A percentile compares a stretch with the other conserved stretches of the same genome.
Evolutionary conservation across 768 basidiomycete genomes (phyloP).

Genomic region (Phallus indusiatus): DNA sequence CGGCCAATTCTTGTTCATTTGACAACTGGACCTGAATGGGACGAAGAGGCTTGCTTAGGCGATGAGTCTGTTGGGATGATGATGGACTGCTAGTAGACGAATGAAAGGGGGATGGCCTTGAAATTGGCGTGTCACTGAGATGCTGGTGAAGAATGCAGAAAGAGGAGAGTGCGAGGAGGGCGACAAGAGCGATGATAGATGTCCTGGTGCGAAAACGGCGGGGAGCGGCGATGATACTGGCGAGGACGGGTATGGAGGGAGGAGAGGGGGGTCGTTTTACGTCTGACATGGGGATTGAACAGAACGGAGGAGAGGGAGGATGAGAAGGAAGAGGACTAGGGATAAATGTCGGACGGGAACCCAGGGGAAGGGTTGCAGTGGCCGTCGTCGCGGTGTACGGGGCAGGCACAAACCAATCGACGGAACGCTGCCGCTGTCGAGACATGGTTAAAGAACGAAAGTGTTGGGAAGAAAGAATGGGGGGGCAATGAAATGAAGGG

Average conservation of each 20-base stretch:
- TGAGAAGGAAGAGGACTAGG: not conserved
- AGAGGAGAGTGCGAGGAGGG: not conserved
- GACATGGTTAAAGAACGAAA: not conserved
- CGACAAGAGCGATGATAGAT: slow-evolving; percentile 2
- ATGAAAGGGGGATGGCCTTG: slow-evolving; percentile 4
- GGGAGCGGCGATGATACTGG: not conserved
- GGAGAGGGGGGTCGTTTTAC: not conserved
- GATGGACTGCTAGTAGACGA: slow-evolving; percentile 86
- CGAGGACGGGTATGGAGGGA: not conserved
- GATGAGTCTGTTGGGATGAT: not conserved
- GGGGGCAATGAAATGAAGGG: not conserved
- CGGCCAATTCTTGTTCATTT: slow-evolving; percentile 57
- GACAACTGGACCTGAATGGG: slow-evolving; percentile 37
- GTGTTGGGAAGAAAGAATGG: not conserved
- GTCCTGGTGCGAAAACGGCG: slow-evolving; percentile 2
- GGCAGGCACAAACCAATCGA: not conserved
- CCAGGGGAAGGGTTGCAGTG: not conserved
- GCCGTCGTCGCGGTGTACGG: not conserved
- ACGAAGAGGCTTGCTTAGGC: not conserved
- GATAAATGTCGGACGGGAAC: not conserved
- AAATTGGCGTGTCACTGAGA: slow-evolving; percentile 1
- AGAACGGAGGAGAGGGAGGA: not conserved
- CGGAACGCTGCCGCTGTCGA: not conserved
- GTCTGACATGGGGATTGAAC: not conserved
- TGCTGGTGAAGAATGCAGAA: slow-evolving; percentile 8